phyloP scores from a whole-genome alignment of 257 asterid genomes.

The Solanum etuberosum region DNA sequence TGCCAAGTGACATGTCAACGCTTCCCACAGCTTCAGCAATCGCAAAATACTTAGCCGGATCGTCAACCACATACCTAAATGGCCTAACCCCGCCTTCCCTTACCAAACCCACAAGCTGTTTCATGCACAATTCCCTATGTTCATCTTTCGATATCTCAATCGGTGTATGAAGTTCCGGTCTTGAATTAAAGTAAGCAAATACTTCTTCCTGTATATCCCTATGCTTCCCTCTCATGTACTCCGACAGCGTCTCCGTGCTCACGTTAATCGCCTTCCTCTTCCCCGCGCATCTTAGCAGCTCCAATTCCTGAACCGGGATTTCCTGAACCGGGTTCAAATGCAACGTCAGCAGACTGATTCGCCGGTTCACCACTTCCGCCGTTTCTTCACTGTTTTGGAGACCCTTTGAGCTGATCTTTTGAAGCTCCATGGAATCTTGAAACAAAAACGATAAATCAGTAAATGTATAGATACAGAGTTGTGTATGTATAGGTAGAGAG shows the following conservation, averaged over 20 bases:
- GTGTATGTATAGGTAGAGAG: neutral
- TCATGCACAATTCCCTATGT: conserved; percentile 82
- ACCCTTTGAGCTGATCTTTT: neutral
- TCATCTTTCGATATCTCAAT: conserved; percentile 79
- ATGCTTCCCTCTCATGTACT: conserved; percentile 72
- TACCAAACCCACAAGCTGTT: conserved; percentile 73
- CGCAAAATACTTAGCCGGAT: conserved; percentile 86
- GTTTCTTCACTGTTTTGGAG: conserved; percentile 6
- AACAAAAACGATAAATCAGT: neutral
- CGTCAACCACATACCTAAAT: conserved; percentile 52
- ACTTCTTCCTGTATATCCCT: conserved; percentile 67
- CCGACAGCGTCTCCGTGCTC: conserved; percentile 30
- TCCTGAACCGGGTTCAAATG: conserved; percentile 33
- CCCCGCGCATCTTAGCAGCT: conserved; percentile 37
- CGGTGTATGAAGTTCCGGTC: conserved; percentile 91
- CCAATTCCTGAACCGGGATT: conserved; percentile 3
- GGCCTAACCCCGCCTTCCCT: conserved; percentile 83
- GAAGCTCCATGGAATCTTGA: conserved; percentile 21
- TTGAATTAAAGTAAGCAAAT: conserved; percentile 69
- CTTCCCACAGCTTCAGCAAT: conserved; percentile 87
- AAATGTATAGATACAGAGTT: neutral
- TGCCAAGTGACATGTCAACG: conserved; percentile 88
- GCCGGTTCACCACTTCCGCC: conserved; percentile 22
- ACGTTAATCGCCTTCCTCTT: conserved; percentile 41
- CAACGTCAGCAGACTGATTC: conserved; percentile 38